Evolutionary conservation across 495 filamentous ascomycete species (phyloP).

Genomic region (Penicillium angulare): DNA sequence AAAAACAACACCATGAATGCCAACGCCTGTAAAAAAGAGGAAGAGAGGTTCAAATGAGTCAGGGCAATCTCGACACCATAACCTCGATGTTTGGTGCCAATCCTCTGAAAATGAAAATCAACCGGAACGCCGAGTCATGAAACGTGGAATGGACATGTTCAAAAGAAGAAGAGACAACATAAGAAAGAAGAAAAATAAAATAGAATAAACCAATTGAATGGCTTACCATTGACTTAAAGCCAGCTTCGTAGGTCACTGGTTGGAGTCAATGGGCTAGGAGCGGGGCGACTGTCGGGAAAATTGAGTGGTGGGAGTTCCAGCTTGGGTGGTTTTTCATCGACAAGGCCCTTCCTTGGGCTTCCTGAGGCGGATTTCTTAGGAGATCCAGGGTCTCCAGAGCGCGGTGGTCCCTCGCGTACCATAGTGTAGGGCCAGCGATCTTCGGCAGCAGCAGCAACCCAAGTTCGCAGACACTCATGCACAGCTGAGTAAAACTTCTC

Average conservation of each 20-base stretch:
- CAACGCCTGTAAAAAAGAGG: constrained; percentile 29
- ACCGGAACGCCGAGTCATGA: constrained; percentile 34
- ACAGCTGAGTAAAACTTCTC: constrained; percentile 94
- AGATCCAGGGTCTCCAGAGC: constrained; percentile 34
- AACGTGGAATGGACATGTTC: constrained; percentile 5
- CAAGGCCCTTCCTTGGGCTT: constrained; percentile 37
- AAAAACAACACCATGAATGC: constrained; percentile 38
- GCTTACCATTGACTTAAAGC: constrained; percentile 26
- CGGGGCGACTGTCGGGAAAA: constrained; percentile 24
- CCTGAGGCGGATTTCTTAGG: constrained; percentile 35
- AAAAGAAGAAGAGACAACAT: constrained; percentile 19
- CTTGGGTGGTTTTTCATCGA: constrained; percentile 43
- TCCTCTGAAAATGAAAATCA: constrained; percentile 12
- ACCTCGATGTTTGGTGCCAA: constrained; percentile 7
- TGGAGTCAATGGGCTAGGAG: constrained; percentile 18
- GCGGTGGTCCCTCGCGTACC: constrained; percentile 70
- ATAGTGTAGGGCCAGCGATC: constrained; percentile 81
- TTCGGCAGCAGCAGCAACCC: constrained; percentile 81
- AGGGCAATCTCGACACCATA: background rate
- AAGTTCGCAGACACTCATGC: constrained; percentile 83
- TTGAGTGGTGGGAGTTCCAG: constrained; percentile 37
- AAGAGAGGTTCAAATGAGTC: constrained; percentile 15
- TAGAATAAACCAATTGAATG: constrained; percentile 2
- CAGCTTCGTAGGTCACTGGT: constrained; percentile 38
- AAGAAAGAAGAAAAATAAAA: constrained; percentile 24